Conservation (phyloP, 176 grass and related monocot species). For the Phyllostachys edulis region DNA sequence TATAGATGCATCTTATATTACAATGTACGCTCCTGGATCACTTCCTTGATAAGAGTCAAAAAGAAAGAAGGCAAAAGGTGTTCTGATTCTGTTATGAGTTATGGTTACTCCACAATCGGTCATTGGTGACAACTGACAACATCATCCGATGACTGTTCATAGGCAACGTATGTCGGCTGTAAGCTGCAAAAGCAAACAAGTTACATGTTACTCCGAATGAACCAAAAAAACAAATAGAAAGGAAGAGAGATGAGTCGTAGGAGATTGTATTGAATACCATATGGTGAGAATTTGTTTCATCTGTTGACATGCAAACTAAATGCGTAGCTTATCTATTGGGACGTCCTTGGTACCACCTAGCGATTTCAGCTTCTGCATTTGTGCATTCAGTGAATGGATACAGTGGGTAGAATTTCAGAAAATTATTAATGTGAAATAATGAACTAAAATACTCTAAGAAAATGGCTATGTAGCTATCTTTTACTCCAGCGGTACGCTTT, state of each 20-base stretch:
- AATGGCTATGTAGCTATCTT: not conserved
- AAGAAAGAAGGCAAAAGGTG: not conserved
- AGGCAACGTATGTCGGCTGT: not conserved
- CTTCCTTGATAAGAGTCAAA: not conserved
- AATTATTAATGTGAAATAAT: not conserved
- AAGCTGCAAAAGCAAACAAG: not conserved
- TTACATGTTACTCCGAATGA: not conserved
- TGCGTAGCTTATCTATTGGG: conserved; percentile 25
- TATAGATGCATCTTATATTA: conserved; percentile 19
- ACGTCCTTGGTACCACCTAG: conserved; percentile 42
- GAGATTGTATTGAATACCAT: not conserved
- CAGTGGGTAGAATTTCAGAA: not conserved
- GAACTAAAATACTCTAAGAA: not conserved
- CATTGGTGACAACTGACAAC: not conserved
- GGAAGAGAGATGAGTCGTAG: not conserved
- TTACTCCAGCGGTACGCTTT: not conserved
- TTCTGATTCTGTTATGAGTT: not conserved
- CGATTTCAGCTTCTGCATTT: conserved; percentile 79
- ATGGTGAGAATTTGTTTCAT: not conserved
- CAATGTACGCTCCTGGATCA: not conserved
- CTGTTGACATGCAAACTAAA: conserved; percentile 22
- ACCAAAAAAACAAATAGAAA: not conserved
- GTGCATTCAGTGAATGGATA: conserved; percentile 16
- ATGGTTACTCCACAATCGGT: not conserved
- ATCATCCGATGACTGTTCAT: not conserved